phyloP scores from a whole-genome alignment of 2,329 filamentous ascomycete species.

The Dryadomyces sulphureus region DNA sequence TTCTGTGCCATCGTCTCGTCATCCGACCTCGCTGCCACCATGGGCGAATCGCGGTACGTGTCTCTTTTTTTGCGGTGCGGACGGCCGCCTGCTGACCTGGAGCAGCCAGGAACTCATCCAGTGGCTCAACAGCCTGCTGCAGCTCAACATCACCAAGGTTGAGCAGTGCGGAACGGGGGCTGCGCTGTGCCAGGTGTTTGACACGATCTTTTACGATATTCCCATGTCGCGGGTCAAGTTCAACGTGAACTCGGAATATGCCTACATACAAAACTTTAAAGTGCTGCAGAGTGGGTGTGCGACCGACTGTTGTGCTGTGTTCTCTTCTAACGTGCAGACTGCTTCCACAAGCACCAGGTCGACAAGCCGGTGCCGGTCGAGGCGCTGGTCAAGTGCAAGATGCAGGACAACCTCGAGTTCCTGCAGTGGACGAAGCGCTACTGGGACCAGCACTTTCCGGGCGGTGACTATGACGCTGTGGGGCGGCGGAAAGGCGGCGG shows the following conservation, averaged over 20 bases:
- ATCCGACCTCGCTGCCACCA: constrained; percentile 2
- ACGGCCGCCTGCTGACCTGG: not conserved
- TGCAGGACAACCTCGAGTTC: constrained; percentile 99
- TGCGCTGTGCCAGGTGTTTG: constrained; percentile 91
- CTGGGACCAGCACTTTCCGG: constrained; percentile 97
- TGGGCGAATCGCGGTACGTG: constrained; percentile 12
- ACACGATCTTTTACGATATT: constrained; percentile 92
- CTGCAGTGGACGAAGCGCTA: constrained; percentile 92
- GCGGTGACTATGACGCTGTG: constrained; percentile 90
- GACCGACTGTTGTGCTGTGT: not conserved
- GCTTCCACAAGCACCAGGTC: constrained; percentile 73
- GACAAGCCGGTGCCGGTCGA: constrained; percentile 85
- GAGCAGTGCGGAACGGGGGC: constrained; percentile 97
- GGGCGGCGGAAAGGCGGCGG: constrained; percentile 66
- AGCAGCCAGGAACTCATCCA: constrained; percentile 83
- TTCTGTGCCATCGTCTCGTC: not conserved
- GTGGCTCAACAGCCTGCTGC: constrained; percentile 95
- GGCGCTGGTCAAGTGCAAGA: constrained; percentile 89
- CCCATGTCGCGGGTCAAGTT: constrained; percentile 96
- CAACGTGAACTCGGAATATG: constrained; percentile 93
- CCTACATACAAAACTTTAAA: constrained; percentile 98
- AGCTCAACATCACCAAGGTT: constrained; percentile 96
- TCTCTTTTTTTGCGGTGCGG: not conserved
- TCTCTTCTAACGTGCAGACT: constrained; percentile 33
- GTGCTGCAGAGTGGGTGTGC: constrained; percentile 69